Percentiles rank a stretch among this genome's conserved stretches.
Evolutionary conservation across 1,284 basidiomycete species (phyloP).

Genomic region (Malassezia brasiliensis): DNA sequence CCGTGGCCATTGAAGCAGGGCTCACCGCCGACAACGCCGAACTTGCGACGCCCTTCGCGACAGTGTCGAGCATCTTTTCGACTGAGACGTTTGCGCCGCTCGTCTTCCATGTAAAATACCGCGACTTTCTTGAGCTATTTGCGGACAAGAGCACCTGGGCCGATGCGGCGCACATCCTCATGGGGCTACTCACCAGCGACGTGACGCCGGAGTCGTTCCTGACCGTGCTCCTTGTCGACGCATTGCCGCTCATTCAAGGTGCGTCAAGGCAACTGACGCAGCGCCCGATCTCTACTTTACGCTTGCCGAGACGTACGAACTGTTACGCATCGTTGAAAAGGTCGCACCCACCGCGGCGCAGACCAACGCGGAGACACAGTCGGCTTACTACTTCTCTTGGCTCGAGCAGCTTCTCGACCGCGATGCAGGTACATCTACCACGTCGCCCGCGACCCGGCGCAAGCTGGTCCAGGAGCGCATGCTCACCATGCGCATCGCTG

Average conservation of each 20-base stretch:
- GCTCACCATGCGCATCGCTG: conserved; percentile 10
- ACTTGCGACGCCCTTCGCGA: conserved; percentile 2
- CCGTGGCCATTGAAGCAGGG: conserved; percentile 1
- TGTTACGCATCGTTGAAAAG: conserved; percentile 38
- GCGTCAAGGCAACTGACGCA: not conserved
- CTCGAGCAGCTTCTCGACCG: conserved; percentile 27
- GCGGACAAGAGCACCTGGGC: conserved; percentile 20
- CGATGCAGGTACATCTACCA: not conserved
- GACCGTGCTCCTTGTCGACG: conserved; percentile 39
- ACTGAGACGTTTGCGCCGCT: conserved; percentile 24
- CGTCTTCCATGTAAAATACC: conserved; percentile 39
- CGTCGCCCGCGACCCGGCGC: not conserved
- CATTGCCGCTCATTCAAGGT: conserved; percentile 35
- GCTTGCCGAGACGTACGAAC: conserved; percentile 32
- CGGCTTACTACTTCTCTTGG: conserved; percentile 32
- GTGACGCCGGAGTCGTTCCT: conserved; percentile 39
- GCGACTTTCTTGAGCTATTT: conserved; percentile 39
- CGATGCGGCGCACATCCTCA: conserved; percentile 31
- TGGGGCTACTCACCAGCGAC: conserved; percentile 37
- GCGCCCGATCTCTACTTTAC: conserved; percentile 20
- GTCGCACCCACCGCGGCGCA: conserved; percentile 22
- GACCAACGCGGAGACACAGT: conserved; percentile 23
- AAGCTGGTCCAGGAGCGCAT: conserved; percentile 14
- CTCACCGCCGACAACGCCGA: not conserved
- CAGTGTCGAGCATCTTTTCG: conserved; percentile 23